These are phyloP conservation scores for Fomitopsis pulvina DNA, from an alignment of 768 basidiomycete genomes.

Conservation along the genomic window DNA sequence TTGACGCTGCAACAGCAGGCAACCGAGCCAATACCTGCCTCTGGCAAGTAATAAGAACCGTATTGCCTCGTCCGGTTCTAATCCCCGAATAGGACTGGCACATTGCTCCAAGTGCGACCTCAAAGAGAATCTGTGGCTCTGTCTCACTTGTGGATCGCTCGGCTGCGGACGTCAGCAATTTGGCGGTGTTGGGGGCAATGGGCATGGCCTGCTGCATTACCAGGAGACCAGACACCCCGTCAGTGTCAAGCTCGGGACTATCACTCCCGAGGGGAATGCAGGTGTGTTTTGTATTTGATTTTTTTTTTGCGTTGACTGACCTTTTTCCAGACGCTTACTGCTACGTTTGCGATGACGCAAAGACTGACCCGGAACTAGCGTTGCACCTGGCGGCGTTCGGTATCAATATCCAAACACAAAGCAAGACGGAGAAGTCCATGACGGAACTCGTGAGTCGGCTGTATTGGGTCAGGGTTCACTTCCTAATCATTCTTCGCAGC, in stretches of 20 bases:
- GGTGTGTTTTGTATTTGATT: slow-evolving; percentile 40
- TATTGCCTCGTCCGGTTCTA: too few species aligned
- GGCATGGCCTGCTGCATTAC: slow-evolving; percentile 82
- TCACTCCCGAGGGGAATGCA: slow-evolving; percentile 89
- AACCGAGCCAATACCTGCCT: slow-evolving; percentile 42
- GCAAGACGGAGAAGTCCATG: slow-evolving; percentile 94
- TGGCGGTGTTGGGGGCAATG: slow-evolving; percentile 79
- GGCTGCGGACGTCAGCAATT: slow-evolving; percentile 86
- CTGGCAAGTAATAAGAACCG: slow-evolving; percentile 33
- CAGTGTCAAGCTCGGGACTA: slow-evolving; percentile 92
- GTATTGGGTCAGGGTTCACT: not conserved
- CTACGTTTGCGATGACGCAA: slow-evolving; percentile 83
- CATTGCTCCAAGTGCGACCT: slow-evolving; percentile 81
- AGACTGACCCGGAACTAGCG: slow-evolving; percentile 67
- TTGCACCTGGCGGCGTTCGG: slow-evolving; percentile 76
- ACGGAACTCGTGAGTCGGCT: slow-evolving; percentile 71
- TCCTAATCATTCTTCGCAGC: slow-evolving; percentile 34
- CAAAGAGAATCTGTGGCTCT: slow-evolving; percentile 92
- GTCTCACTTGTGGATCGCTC: slow-evolving; percentile 83
- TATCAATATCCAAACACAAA: slow-evolving; percentile 75
- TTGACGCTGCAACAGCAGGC: slow-evolving; percentile 44
- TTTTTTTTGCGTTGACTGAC: not conserved
- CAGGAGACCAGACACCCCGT: slow-evolving; percentile 66
- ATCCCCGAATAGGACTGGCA: slow-evolving; percentile 81
- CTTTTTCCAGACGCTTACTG: slow-evolving; percentile 75